Conservation (phyloP, 805 yeast species). For the Scheffersomyces spartinae region DNA sequence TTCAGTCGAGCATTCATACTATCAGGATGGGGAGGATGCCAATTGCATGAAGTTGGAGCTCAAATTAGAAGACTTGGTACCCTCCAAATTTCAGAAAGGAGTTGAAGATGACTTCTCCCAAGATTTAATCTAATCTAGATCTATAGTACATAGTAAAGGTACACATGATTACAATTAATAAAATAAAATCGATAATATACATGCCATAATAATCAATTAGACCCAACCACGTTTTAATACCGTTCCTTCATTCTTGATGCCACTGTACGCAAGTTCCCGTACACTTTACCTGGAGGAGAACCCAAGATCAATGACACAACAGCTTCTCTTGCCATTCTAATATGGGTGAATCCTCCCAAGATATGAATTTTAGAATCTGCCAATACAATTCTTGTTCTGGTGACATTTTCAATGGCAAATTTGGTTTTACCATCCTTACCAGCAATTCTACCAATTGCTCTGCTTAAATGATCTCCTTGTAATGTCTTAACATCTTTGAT, state of each 20-base stretch:
- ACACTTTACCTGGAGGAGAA: conserved; percentile 96
- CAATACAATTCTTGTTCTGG: conserved; percentile 92
- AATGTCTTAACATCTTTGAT: conserved; percentile 93
- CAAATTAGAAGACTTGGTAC: conserved; percentile 47
- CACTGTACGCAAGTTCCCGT: conserved; percentile 92
- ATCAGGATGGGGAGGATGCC: conserved; percentile 97
- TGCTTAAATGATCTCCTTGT: conserved; percentile 89
- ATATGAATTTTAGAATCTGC: conserved; percentile 97
- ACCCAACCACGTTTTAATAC: no score
- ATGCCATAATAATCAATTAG: no score
- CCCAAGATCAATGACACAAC: conserved; percentile 92
- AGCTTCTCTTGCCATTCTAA: conserved; percentile 96
- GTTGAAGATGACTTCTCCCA: conserved; percentile 41
- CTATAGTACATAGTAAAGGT: no score
- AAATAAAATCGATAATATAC: no score
- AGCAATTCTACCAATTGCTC: conserved; percentile 99
- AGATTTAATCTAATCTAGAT: no score
- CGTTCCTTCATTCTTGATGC: conserved; percentile 97
- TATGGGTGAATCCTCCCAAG: conserved; percentile 93
- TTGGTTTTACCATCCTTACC: conserved; percentile 99
- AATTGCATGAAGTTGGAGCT: conserved; percentile 80
- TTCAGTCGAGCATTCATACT: conserved; percentile 76
- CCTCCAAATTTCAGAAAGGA: conserved; percentile 41
- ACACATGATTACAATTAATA: no score
- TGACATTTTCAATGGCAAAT: conserved; percentile 97